A percentile compares a stretch with the other conserved stretches of the same genome.
Evolutionary conservation across 805 yeast genomes (phyloP).

Genomic region (Candida boleticola): DNA sequence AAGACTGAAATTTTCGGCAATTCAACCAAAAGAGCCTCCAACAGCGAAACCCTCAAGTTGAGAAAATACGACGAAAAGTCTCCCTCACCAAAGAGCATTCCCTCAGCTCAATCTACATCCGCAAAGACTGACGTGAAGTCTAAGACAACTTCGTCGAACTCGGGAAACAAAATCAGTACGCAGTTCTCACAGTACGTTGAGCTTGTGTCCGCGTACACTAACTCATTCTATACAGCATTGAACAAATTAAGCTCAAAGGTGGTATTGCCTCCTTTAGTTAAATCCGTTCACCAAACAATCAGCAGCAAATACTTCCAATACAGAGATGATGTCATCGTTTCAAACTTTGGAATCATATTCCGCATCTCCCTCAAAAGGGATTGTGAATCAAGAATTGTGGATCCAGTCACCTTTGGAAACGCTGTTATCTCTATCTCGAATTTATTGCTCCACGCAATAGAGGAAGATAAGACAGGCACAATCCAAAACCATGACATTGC

Average conservation of each 20-base stretch:
- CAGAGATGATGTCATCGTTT: conserved; percentile 24
- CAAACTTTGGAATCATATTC: conserved; percentile 36
- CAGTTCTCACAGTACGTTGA: background rate
- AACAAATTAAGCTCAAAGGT: background rate
- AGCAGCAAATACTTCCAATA: conserved; percentile 12
- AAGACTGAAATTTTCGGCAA: conserved; percentile 2
- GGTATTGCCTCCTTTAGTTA: background rate
- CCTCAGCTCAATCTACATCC: background rate
- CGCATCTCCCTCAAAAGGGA: conserved; percentile 46
- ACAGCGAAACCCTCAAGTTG: background rate
- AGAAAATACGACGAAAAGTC: background rate
- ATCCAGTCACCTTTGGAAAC: conserved; percentile 58
- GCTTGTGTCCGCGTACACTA: background rate
- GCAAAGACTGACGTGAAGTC: background rate
- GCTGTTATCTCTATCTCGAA: conserved; percentile 61
- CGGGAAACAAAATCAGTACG: background rate
- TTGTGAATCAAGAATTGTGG: conserved; percentile 58
- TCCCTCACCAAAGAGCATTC: background rate
- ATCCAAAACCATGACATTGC: conserved; percentile 53
- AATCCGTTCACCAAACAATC: background rate
- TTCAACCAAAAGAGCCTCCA: background rate
- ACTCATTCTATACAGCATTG: background rate
- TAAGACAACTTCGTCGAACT: no score
- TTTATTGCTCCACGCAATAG: conserved; percentile 56
- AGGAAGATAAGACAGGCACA: conserved; percentile 58